Evolutionary conservation across 192 early-diverging fungal genomes (phyloP).

Genomic region (Chytriomyces hyalinus): DNA sequence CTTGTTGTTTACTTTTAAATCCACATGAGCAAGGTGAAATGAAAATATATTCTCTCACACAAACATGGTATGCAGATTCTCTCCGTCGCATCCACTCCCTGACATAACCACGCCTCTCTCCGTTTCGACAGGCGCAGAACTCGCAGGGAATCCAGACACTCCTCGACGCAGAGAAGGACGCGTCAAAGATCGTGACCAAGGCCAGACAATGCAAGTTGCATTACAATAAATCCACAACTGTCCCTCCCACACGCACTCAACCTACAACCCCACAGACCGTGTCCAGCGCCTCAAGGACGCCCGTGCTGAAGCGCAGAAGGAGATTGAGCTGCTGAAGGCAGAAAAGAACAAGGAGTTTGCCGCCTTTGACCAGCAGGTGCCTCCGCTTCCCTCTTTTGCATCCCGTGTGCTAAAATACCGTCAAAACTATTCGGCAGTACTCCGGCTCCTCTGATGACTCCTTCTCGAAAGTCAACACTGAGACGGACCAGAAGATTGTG

Average conservation of each 20-base stretch:
- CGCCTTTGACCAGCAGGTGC: slow-evolving; percentile 72
- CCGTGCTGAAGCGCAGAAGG: slow-evolving; percentile 90
- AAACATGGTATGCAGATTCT: neutral
- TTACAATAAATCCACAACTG: neutral
- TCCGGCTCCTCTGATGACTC: slow-evolving; percentile 72
- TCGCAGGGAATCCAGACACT: slow-evolving; percentile 94
- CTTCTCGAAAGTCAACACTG: slow-evolving; percentile 62
- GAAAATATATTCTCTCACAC: neutral
- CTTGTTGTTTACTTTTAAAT: neutral
- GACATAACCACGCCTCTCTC: neutral
- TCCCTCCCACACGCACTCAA: neutral
- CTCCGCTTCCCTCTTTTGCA: neutral
- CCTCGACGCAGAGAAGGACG: slow-evolving; percentile 97
- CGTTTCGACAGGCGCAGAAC: slow-evolving; percentile 52
- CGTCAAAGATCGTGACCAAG: slow-evolving; percentile 89
- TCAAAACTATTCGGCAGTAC: slow-evolving; percentile 56
- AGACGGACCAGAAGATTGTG: slow-evolving; percentile 72
- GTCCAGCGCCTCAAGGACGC: slow-evolving; percentile 93
- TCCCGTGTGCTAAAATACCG: slow-evolving; percentile 5
- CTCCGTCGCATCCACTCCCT: neutral
- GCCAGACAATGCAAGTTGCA: slow-evolving; percentile 81
- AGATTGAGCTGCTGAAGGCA: slow-evolving; percentile 84
- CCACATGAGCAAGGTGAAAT: neutral
- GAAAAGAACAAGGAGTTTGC: slow-evolving; percentile 84
- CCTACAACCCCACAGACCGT: slow-evolving; percentile 65